phyloP scores from a whole-genome alignment of 2,329 filamentous ascomycete genomes.

The Talaromyces albobiverticillius region DNA sequence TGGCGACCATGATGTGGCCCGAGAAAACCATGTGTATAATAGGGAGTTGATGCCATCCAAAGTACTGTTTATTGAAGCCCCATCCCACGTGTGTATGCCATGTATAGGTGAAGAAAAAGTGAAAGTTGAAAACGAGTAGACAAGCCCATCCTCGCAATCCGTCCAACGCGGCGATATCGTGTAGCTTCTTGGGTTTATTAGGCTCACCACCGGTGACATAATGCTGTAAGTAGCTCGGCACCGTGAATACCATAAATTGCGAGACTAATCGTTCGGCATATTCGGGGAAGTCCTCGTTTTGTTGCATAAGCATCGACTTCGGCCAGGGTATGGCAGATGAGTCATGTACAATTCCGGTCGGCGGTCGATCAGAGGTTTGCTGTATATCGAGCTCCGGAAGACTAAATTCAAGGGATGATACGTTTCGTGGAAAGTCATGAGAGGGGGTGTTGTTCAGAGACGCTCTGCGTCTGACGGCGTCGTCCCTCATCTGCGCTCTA shows the following conservation, averaged over 20 bases:
- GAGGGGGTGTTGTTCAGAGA: constrained; percentile 10
- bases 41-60: constrained; percentile 39
- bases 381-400: constrained; percentile 8
- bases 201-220: constrained; percentile 28
- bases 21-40: constrained; percentile 42
- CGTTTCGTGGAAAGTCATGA: constrained; percentile 13
- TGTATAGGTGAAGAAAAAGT: constrained; percentile 45
- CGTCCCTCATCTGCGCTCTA: constrained; percentile 5
- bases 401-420: constrained; percentile 8
- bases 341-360: not conserved
- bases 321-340: not conserved
- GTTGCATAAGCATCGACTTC: constrained; percentile 11
- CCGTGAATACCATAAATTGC: constrained; percentile 28
- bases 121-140: constrained; percentile 46
- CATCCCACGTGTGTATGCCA: constrained; percentile 39
- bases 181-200: constrained; percentile 26
- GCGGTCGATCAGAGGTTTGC: constrained; percentile 4
- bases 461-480: constrained; percentile 12
- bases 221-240: constrained; percentile 36
- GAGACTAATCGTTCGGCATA: constrained; percentile 15
- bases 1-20: constrained; percentile 47
- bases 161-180: constrained; percentile 41
- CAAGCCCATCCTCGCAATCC: constrained; percentile 44
- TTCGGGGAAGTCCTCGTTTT: constrained; percentile 10
- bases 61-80: constrained; percentile 41